A percentile compares a stretch with the other conserved stretches of the same genome.
These are phyloP conservation scores for Eucommia ulmoides DNA, from an alignment of 257 asterid genomes.

Conservation along the genomic window DNA sequence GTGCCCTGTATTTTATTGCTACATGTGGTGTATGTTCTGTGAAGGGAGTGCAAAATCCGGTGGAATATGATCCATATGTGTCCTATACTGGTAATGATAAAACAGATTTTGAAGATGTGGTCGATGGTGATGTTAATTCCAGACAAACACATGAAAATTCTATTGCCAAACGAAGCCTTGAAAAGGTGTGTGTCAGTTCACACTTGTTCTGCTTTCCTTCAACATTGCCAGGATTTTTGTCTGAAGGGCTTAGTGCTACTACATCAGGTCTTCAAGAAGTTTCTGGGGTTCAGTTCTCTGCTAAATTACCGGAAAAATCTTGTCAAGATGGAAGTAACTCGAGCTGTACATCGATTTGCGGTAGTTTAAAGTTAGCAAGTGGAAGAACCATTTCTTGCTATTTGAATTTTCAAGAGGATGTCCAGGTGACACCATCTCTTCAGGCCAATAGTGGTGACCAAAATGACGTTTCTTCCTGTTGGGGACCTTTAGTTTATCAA, in stretches of 20 bases:
- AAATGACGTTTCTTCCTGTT: slow-evolving; percentile 25
- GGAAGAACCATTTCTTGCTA: slow-evolving; percentile 52
- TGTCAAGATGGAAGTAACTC: slow-evolving; percentile 20
- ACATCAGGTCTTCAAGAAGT: slow-evolving; percentile 14
- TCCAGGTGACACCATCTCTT: slow-evolving; percentile 11
- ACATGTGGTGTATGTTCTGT: slow-evolving; percentile 20
- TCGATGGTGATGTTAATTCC: slow-evolving; percentile 18
- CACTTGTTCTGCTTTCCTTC: slow-evolving; percentile 60
- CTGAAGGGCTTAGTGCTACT: slow-evolving; percentile 13
- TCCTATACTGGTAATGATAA: slow-evolving; percentile 12
- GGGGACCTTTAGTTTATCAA: slow-evolving; percentile 19
- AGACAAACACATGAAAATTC: slow-evolving; percentile 15
- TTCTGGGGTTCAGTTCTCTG: slow-evolving; percentile 19
- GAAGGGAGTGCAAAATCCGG: slow-evolving; percentile 19
- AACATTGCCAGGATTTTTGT: slow-evolving; percentile 32
- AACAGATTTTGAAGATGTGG: slow-evolving; percentile 16
- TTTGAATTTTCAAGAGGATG: slow-evolving; percentile 23
- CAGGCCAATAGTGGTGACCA: slow-evolving; percentile 9
- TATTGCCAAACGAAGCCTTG: slow-evolving; percentile 15
- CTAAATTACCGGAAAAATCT: slow-evolving; percentile 14
- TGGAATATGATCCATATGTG: slow-evolving; percentile 27
- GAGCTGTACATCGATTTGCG: slow-evolving; percentile 28
- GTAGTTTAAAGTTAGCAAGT: slow-evolving; percentile 27
- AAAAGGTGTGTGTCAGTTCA: slow-evolving; percentile 31
- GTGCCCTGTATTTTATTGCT: slow-evolving; percentile 10